Evolutionary conservation across 805 yeast genomes (phyloP), one percentile per base, ranked within the genome.

Genomic region (Teunomyces pallodes): DNA sequence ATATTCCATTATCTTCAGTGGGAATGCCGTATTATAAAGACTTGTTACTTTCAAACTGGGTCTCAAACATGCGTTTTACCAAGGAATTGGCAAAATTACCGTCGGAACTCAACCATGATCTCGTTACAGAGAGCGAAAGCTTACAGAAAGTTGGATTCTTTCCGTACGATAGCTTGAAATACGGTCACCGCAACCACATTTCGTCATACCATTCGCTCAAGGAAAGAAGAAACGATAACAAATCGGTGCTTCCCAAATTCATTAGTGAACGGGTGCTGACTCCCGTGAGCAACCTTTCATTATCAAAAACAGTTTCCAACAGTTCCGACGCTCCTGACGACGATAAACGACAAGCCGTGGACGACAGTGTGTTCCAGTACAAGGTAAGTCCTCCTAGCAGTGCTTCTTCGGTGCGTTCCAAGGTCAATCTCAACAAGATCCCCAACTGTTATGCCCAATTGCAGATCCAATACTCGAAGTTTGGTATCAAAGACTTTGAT

Each of bases 401-500:
- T 12, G 30, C 41, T 24, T 26, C 41, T 13, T 36, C 45, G 5
- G 26, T 42, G 14, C 12, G 13, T 13, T 36, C 42, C 28, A 39
- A 51, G 14, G 43, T 41, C 38, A 51, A 42, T 44, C n/a, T 12
- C 41, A 62, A 47, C 45, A 55, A 47, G 70, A 77, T 57, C 61
- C 96, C 97, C 0, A 84, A 84, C 45, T 87, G 91, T 31, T 92
- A 86, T 68, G 73, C 83, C 36, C 81, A 83, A 56, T 72, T 89
- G 41, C 87, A 85, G 50, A 87, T 92, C 46, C 79, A 85, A 36
- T 92, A 91, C 65, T 87, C 95, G 48, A 84, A 81, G 57, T 92
- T 90, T 65, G 99, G 99, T 26, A 90, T 94, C 28, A 90, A 86
- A 56, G 97, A 90, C 64, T 94, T 94, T 67, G 97, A 92, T 68